Evolutionary conservation across 148 eudicot genomes (phyloP).

Genomic region (Salicornia ramosissima): DNA sequence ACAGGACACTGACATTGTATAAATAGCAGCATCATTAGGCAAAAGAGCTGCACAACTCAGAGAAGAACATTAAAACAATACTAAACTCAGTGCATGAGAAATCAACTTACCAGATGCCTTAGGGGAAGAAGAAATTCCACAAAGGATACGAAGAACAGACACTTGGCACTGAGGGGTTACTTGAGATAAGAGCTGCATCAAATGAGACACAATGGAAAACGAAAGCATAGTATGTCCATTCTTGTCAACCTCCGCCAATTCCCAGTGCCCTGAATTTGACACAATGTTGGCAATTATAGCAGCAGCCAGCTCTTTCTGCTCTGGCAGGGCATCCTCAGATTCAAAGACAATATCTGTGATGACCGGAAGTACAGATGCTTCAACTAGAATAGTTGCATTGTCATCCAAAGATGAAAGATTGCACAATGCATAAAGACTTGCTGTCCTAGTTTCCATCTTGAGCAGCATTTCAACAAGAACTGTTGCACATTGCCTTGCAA

Average conservation of each 20-base stretch:
- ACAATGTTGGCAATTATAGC: slow-evolving; percentile 51
- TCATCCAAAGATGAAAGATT: slow-evolving; percentile 56
- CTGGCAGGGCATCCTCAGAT: slow-evolving; percentile 30
- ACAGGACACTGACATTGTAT: not conserved
- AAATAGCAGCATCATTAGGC: not conserved
- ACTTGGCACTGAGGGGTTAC: slow-evolving; percentile 46
- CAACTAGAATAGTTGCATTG: slow-evolving; percentile 55
- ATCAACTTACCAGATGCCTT: slow-evolving; percentile 51
- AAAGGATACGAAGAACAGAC: slow-evolving; percentile 50
- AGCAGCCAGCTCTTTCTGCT: slow-evolving; percentile 46
- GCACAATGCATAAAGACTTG: slow-evolving; percentile 48
- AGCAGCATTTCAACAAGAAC: slow-evolving; percentile 48
- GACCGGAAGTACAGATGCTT: slow-evolving; percentile 51
- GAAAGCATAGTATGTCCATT: slow-evolving; percentile 48
- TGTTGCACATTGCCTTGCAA: slow-evolving; percentile 50
- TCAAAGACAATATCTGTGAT: slow-evolving; percentile 40
- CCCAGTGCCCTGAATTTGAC: slow-evolving; percentile 67
- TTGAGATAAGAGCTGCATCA: slow-evolving; percentile 37
- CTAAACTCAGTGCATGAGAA: not conserved
- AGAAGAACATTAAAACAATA: not conserved
- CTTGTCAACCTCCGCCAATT: slow-evolving; percentile 48
- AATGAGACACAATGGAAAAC: slow-evolving; percentile 31
- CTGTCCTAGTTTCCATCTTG: slow-evolving; percentile 38
- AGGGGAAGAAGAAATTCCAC: slow-evolving; percentile 58
- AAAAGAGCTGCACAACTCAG: not conserved